A percentile compares a stretch with the other conserved stretches of the same genome.
These are phyloP conservation scores for Apiospora malaysiana DNA, from an alignment of 2,329 filamentous ascomycete species.

Conservation along the genomic window DNA sequence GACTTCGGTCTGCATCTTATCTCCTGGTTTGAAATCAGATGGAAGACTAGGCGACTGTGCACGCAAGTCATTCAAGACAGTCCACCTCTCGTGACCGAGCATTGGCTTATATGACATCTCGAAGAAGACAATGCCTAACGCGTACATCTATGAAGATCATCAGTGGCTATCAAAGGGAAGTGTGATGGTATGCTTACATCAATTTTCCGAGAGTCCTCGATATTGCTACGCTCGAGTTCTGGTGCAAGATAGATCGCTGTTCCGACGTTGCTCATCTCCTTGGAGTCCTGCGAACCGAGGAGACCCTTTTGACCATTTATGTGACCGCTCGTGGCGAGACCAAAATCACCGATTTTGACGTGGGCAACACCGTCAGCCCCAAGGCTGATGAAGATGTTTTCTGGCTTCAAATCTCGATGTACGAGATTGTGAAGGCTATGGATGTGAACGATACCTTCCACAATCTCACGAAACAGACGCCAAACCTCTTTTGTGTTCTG, in stretches of 20 bases:
- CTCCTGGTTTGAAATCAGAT: slow-evolving; percentile 69
- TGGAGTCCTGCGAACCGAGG: slow-evolving; percentile 50
- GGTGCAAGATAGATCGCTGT: slow-evolving; percentile 94
- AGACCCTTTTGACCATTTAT: slow-evolving; percentile 65
- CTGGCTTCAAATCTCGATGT: slow-evolving; percentile 94
- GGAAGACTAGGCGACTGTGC: slow-evolving; percentile 73
- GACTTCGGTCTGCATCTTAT: slow-evolving; percentile 79
- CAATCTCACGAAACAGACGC: slow-evolving; percentile 87
- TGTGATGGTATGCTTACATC: slow-evolving; percentile 64
- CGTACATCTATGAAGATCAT: slow-evolving; percentile 76
- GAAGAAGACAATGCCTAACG: slow-evolving; percentile 95
- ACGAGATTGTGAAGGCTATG: slow-evolving; percentile 85
- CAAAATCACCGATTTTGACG: slow-evolving; percentile 96
- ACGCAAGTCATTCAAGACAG: slow-evolving; percentile 71
- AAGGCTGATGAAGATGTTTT: slow-evolving; percentile 88
- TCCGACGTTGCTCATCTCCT: slow-evolving; percentile 72
- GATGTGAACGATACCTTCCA: slow-evolving; percentile 89
- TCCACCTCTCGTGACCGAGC: slow-evolving; percentile 67
- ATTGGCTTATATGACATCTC: slow-evolving; percentile 85
- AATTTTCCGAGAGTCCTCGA: slow-evolving; percentile 79
- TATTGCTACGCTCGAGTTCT: slow-evolving; percentile 61
- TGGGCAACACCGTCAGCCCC: slow-evolving; percentile 78
- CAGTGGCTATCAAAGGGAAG: slow-evolving; percentile 25
- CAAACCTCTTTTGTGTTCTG: slow-evolving; percentile 81
- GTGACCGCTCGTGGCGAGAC: slow-evolving; percentile 88